Percentiles rank a stretch among this genome's conserved stretches.
These are phyloP conservation scores for Baorangia bicolor DNA, from an alignment of 768 basidiomycete species.

Conservation along the genomic window DNA sequence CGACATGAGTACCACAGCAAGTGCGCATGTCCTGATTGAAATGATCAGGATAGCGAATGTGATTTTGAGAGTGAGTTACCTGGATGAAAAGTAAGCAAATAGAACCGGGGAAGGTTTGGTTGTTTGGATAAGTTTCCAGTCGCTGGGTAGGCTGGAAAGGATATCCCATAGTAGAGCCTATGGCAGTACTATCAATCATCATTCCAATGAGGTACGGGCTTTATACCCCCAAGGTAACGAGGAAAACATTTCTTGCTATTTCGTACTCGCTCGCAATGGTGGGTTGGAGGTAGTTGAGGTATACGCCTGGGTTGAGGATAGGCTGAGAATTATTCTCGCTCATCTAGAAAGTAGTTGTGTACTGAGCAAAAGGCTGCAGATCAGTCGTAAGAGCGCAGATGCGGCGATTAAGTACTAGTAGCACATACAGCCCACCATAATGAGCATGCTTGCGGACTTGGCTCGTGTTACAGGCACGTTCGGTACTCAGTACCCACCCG, in stretches of 20 bases:
- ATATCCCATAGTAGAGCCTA: slow-evolving; percentile 29
- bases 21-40: slow-evolving; percentile 15
- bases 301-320: slow-evolving; percentile 22
- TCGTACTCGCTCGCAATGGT: slow-evolving; percentile 20
- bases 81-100: slow-evolving; percentile 25
- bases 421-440: not conserved
- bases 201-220: not conserved
- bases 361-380: not conserved
- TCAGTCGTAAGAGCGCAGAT: not conserved
- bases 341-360: not conserved
- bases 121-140: slow-evolving; percentile 19
- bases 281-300: slow-evolving; percentile 29
- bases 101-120: slow-evolving; percentile 14
- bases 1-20: slow-evolving; percentile 19
- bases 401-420: not conserved
- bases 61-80: slow-evolving; percentile 7
- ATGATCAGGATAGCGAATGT: slow-evolving; percentile 1
- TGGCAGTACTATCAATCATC: not conserved
- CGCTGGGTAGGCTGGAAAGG: slow-evolving; percentile 22
- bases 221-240: slow-evolving; percentile 24
- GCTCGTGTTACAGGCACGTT: not conserved
- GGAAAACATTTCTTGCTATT: slow-evolving; percentile 13
- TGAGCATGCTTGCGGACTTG: too few species aligned
- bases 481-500: too few species aligned
- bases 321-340: not conserved